Evolutionary conservation across 1,284 basidiomycete genomes (phyloP).

Genomic region (Pterulicium gracile): DNA sequence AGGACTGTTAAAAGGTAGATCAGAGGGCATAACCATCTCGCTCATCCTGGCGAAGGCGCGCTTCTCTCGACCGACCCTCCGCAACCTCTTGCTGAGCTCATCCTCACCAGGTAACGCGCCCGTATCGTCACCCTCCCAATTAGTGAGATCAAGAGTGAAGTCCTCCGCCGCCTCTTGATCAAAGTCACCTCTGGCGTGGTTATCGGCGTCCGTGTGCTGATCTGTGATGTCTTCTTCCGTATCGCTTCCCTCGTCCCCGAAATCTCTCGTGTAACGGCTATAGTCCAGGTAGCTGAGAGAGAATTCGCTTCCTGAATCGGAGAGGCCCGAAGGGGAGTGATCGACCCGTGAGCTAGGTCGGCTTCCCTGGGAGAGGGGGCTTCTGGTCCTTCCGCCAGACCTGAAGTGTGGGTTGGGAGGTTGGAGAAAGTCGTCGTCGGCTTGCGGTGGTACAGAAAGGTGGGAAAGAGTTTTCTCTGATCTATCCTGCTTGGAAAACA

Average conservation of each 20-base stretch:
- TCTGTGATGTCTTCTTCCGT: background rate
- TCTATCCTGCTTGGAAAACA: background rate
- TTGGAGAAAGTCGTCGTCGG: constrained; percentile 6
- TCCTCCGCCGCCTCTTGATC: constrained; percentile 22
- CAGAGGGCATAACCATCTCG: constrained; percentile 11
- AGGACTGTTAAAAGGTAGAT: too few species aligned
- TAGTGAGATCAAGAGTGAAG: constrained; percentile 60
- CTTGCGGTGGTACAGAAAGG: too few species aligned
- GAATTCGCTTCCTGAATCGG: background rate
- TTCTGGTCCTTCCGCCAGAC: background rate
- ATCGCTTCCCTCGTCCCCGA: constrained; percentile 19
- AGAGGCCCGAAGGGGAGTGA: background rate
- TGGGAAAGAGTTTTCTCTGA: too few species aligned
- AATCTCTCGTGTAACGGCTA: constrained; percentile 32
- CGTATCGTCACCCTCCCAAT: constrained; percentile 77
- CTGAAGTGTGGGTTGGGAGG: constrained; percentile 2
- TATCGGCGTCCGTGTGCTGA: background rate
- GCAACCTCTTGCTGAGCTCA: constrained; percentile 47
- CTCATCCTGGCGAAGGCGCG: constrained; percentile 41
- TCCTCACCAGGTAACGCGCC: constrained; percentile 50
- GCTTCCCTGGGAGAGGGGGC: background rate
- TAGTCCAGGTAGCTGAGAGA: constrained; percentile 25
- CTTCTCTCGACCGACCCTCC: constrained; percentile 60
- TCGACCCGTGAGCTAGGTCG: background rate
- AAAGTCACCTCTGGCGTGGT: background rate